Evolutionary conservation across 495 filamentous ascomycete genomes (phyloP).

Genomic region (Penicillium canariense): DNA sequence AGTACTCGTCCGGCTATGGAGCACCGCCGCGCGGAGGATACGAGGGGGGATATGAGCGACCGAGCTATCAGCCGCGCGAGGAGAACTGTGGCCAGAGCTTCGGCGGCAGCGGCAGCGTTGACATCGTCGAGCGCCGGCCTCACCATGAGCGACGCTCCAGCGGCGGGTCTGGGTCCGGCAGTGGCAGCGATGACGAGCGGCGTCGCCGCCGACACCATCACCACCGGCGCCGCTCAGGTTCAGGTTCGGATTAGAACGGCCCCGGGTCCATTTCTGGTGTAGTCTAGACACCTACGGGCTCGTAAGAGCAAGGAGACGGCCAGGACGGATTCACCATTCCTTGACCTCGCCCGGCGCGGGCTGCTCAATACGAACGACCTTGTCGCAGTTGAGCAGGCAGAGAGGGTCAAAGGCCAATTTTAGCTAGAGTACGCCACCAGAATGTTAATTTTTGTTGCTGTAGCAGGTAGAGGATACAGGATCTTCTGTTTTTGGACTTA

Average conservation of each 20-base stretch:
- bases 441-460: conserved; percentile 14
- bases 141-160: conserved; percentile 14
- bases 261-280: neutral
- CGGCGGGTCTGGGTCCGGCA: conserved; percentile 13
- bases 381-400: conserved; percentile 66
- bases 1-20: conserved; percentile 16
- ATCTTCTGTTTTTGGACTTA: conserved; percentile 33
- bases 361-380: conserved; percentile 54
- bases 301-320: neutral
- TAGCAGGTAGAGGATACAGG: neutral
- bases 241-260: conserved; percentile 19
- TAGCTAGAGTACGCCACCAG: conserved; percentile 37
- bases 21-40: conserved; percentile 19
- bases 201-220: conserved; percentile 33
- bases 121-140: conserved; percentile 7
- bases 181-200: conserved; percentile 20
- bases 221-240: conserved; percentile 36
- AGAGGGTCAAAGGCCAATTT: conserved; percentile 66
- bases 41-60: conserved; percentile 19
- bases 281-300: neutral
- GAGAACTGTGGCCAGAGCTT: conserved; percentile 20
- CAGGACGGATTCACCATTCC: conserved; percentile 34
- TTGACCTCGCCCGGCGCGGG: conserved; percentile 40
- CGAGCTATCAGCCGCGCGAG: conserved; percentile 13
- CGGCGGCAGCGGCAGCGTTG: conserved; percentile 7